phyloP scores from a whole-genome alignment of 2,329 filamentous ascomycete species.

The Cladosporium austrohemisphaericum region DNA sequence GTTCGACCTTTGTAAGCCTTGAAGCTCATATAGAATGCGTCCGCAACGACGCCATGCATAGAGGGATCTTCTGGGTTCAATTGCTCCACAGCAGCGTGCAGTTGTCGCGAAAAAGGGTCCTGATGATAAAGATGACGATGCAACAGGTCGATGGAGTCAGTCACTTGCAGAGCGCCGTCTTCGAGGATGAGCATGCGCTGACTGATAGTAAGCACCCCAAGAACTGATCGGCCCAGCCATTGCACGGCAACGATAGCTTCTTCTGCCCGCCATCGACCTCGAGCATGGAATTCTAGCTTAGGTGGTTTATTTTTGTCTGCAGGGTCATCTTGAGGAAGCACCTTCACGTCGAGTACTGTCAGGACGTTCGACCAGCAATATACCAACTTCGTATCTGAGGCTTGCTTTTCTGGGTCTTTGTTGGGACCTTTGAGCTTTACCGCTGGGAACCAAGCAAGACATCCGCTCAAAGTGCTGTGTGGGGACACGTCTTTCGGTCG shows the following conservation, averaged over 20 bases:
- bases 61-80: slow-evolving; percentile 81
- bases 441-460: slow-evolving; percentile 93
- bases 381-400: slow-evolving; percentile 80
- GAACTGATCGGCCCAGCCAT: slow-evolving; percentile 90
- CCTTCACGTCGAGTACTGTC: slow-evolving; percentile 84
- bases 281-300: slow-evolving; percentile 71
- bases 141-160: slow-evolving; percentile 88
- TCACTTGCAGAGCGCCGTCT: slow-evolving; percentile 82
- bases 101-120: slow-evolving; percentile 83
- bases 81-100: slow-evolving; percentile 80
- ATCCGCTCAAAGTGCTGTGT: slow-evolving; percentile 89
- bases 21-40: slow-evolving; percentile 98
- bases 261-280: slow-evolving; percentile 87
- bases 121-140: slow-evolving; percentile 89
- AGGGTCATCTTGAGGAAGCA: slow-evolving; percentile 54
- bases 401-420: slow-evolving; percentile 54
- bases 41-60: slow-evolving; percentile 92
- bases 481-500: slow-evolving; percentile 86
- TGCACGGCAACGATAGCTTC: slow-evolving; percentile 95
- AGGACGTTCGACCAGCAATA: slow-evolving; percentile 99
- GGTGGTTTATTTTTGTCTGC: slow-evolving; percentile 74
- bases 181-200: slow-evolving; percentile 91
- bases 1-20: slow-evolving; percentile 90
- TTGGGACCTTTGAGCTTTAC: slow-evolving; percentile 76
- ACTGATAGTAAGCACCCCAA: slow-evolving; percentile 88